Conservation (phyloP, 1,139 yeast species). For the Zygosaccharomyces pseudobailii region DNA sequence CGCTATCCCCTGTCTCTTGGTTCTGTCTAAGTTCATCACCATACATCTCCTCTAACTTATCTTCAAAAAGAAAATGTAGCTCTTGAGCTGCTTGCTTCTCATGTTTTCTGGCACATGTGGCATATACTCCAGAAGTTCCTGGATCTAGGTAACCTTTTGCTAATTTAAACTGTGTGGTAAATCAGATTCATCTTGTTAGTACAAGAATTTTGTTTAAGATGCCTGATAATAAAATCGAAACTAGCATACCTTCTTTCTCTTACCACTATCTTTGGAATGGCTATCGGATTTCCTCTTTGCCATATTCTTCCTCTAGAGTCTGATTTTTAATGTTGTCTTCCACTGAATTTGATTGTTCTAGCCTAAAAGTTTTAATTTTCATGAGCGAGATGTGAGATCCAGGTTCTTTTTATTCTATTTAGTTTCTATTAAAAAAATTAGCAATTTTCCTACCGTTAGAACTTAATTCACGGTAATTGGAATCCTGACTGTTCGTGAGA, state of each 20-base stretch:
- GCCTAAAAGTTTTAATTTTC: not conserved
- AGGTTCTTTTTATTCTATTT: not conserved
- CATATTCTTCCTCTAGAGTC: not conserved
- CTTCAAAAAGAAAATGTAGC: conserved; percentile 56
- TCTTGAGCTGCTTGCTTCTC: conserved; percentile 75
- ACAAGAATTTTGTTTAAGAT: conserved; percentile 1
- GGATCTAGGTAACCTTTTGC: conserved; percentile 50
- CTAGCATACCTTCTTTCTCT: conserved; percentile 12
- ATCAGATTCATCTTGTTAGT: conserved; percentile 10
- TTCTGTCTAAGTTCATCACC: conserved; percentile 39
- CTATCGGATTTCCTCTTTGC: conserved; percentile 7
- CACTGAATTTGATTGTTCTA: no score
- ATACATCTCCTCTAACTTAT: conserved; percentile 52
- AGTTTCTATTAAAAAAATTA: conserved; percentile 27
- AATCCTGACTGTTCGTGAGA: conserved; percentile 11
- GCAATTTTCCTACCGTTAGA: conserved; percentile 24
- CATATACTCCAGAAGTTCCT: conserved; percentile 76
- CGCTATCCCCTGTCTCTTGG: conserved; percentile 35
- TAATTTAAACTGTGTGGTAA: conserved; percentile 23
- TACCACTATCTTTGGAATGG: conserved; percentile 5
- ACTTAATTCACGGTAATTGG: conserved; percentile 15
- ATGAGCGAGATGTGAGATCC: not conserved
- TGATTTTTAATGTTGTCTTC: not conserved
- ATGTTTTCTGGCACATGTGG: conserved; percentile 75
- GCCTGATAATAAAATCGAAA: not conserved